Evolutionary conservation across 2,329 filamentous ascomycete species (phyloP), one percentile per base, ranked within the genome.

Genomic region (Ustulina deusta): DNA sequence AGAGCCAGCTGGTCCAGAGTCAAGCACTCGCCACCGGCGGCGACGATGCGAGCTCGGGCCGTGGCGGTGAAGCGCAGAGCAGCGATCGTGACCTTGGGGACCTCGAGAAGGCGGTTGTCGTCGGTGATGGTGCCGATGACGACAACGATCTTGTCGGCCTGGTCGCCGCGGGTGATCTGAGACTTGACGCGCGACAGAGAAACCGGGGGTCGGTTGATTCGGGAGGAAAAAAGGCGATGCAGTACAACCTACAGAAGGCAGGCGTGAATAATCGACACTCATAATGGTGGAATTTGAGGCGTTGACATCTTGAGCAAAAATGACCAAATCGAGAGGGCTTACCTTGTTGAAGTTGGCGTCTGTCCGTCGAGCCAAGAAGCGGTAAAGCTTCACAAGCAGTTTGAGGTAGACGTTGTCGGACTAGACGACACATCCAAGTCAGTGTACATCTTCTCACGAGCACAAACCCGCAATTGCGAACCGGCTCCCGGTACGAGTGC

Each of bases 351-450:
- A 99, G 86, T 89, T 89, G 75, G 93, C 89, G 84, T 98, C 96
- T 82, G 96, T 99, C 82, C 96, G 94, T 86, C 94, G 66, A 93
- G 93, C 91, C 83, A 97, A 86, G 90, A 97, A 97, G 88, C 93
- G 92, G 89, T 97, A 97, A 63, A 97, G 92, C 91, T 97, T 97
- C 85, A 97, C 94, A 40, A 98, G 88, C 82, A 97, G 90, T 89
- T 95, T 95, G 78, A 97, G 88, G 86, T 97, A 97, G 80, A 95
- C 93, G 89, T 97, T 97, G 87, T 97, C 93, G 87, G 92, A 97
- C 92, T 71, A 55, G 1, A 55, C 15, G 13, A 46, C 25, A 54
- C 3, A 61, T 20, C 13, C 4, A 0, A 22, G 59, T 71, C 36
- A 71, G 65, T 52, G 17, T 40, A 38, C 17, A 29, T 46, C 1